Percentiles rank a stretch among this genome's conserved stretches.
Conservation (phyloP, 768 basidiomycete species). For the Lactarius trivialis region DNA sequence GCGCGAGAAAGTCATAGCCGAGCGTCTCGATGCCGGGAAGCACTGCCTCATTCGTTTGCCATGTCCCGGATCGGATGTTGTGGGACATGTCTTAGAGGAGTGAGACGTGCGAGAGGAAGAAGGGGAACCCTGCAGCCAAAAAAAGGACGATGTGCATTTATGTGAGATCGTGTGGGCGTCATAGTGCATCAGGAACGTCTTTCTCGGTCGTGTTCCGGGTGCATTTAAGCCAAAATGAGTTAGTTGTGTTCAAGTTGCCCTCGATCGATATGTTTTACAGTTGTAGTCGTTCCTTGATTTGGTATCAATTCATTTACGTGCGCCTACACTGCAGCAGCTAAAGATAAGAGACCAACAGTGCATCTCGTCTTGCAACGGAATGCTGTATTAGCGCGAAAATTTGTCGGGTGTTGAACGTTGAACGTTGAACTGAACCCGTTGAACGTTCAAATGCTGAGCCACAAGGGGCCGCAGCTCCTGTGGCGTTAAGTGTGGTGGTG, state of each 20-base stretch:
- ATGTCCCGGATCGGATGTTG: not conserved
- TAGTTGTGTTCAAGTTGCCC: not conserved
- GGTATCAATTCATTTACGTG: not conserved
- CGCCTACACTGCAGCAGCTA: not conserved
- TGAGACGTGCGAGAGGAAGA: not conserved
- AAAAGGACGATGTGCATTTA: not conserved
- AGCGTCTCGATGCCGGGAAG: not conserved
- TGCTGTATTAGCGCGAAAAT: too few relatives aligned
- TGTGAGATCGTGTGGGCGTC: not conserved
- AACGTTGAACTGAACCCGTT: too few relatives aligned
- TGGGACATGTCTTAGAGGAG: not conserved
- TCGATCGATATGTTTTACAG: not conserved
- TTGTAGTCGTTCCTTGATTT: not conserved
- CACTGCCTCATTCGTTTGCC: not conserved
- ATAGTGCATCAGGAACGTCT: not conserved
- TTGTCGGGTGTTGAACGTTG: not conserved
- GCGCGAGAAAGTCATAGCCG: slow-evolving; percentile 23
- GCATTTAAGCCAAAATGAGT: not conserved
- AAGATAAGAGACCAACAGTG: too few relatives aligned
- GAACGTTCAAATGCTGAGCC: not conserved
- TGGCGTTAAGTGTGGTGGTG: not conserved
- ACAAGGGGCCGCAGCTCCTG: not conserved
- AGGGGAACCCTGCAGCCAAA: not conserved
- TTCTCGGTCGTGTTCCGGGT: not conserved
- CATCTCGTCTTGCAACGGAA: not conserved